Base-by-base conservation (phyloP, 2,329 filamentous ascomycete species). In the Cryphonectria parasitica region DNA sequence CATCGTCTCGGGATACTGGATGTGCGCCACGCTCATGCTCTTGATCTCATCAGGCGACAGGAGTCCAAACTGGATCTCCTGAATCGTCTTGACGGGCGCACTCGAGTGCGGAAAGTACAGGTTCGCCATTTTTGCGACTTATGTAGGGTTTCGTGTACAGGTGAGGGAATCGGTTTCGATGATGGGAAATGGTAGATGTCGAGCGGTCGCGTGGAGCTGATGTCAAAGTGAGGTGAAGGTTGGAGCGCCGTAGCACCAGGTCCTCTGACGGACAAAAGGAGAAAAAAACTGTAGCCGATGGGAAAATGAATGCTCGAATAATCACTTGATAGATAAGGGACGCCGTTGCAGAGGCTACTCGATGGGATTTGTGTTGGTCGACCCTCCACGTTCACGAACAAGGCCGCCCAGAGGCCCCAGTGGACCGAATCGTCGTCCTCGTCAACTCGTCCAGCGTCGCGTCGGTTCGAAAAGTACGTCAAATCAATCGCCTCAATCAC, bases 1-100 rank as follows among this genome's bases (percentile, higher is more conserved):
- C 96, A 99, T 98, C 39, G 96, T 98, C 86, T 99, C 96, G n/a
- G 96, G 95, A 80, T 98, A 98, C 81, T 96, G 89, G 80, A 99
- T 95, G 81, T 97, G 93, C 76, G 91, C 92, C 74, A 98, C 95
- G 83, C 95, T 98, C 94, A 98, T 97, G 78, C 92, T 95, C 87
- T 99, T 98, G 83, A 98, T 97, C 86, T 99, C 97, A 81, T 99
- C 96, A 36, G 96, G 96, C 49, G 96, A 97, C 82, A 99, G 89
- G 80, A 99, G 89, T 79, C 96, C 96, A 80, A 99, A 99, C 87
- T 99, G 97, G 78, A 99, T 97, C 88, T 99, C 97, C 88, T 98
- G 92, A 78, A 99, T 95, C 75, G 92, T 97, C 87, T 96, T 95
- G 88, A 98, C 88, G 82, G 95, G 95, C 89, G 93, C 95, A 88